Evolutionary conservation across 1,284 basidiomycete species (phyloP).

Genomic region (Ustilago vetiveriae): DNA sequence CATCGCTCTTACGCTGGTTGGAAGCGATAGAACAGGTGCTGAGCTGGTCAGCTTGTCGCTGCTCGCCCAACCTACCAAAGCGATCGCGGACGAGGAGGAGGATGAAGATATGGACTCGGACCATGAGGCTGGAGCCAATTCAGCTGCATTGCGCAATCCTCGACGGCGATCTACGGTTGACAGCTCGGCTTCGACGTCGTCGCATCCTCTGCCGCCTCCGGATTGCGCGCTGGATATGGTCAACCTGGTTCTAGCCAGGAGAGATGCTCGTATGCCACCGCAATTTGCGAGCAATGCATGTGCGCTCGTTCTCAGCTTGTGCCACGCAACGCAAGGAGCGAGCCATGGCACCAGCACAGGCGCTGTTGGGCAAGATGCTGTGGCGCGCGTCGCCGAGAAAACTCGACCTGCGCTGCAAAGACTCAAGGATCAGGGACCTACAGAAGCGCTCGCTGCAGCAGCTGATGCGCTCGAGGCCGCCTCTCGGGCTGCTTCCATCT

Average conservation of each 20-base stretch:
- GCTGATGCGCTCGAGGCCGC: constrained; percentile 35
- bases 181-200: constrained; percentile 33
- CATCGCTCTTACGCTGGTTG: constrained; percentile 81
- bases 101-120: constrained; percentile 24
- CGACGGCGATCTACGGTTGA: constrained; percentile 38
- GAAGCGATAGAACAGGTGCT: constrained; percentile 76
- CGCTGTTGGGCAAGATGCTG: constrained; percentile 29
- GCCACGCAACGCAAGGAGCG: constrained; percentile 11
- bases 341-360: constrained; percentile 7
- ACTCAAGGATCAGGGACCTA: constrained; percentile 37
- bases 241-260: constrained; percentile 47
- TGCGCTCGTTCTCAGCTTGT: constrained; percentile 35
- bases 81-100: constrained; percentile 11
- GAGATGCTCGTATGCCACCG: constrained; percentile 60
- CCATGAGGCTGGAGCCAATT: constrained; percentile 4
- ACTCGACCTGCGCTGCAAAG: constrained; percentile 27
- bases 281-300: constrained; percentile 58
- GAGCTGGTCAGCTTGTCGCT: constrained; percentile 64
- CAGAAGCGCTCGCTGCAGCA: constrained; percentile 39
- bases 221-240: constrained; percentile 55
- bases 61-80: constrained; percentile 26
- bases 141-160: constrained; percentile 8
- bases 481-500: neutral
- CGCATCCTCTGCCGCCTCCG: constrained; percentile 39
- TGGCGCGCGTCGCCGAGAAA: constrained; percentile 10